These are phyloP conservation scores for Didymella segeticola DNA, from an alignment of 2,329 filamentous ascomycete genomes.

Conservation along the genomic window DNA sequence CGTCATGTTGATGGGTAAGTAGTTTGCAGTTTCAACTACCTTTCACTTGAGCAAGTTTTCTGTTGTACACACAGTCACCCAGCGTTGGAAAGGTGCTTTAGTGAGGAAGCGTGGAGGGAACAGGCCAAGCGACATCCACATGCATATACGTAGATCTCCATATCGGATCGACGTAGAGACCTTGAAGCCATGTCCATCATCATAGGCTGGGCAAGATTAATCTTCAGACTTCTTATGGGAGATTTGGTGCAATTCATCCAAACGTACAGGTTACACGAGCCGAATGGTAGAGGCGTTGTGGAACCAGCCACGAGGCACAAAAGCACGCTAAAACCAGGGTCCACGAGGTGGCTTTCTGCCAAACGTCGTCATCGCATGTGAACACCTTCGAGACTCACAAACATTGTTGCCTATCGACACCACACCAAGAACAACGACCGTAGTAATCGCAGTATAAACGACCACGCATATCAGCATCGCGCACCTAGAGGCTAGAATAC, in stretches of 20 bases:
- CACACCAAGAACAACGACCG: background rate
- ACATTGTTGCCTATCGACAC: slow-evolving; percentile 13
- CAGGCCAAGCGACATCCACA: too few species aligned
- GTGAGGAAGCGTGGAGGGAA: too few species aligned
- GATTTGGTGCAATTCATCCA: background rate
- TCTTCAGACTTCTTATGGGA: too few species aligned
- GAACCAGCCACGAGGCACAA: background rate
- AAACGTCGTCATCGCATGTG: slow-evolving; percentile 30
- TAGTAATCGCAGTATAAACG: background rate
- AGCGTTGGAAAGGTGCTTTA: too few species aligned
- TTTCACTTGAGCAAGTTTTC: background rate
- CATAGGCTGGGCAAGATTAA: too few species aligned
- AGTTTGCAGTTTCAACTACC: background rate
- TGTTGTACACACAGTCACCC: background rate
- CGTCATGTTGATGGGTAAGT: background rate
- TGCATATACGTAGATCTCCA: too few species aligned
- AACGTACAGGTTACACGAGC: background rate
- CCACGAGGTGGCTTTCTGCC: slow-evolving; percentile 9
- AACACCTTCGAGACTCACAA: slow-evolving; percentile 7
- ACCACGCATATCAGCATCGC: background rate
- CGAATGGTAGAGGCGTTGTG: background rate
- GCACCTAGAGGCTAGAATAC: background rate
- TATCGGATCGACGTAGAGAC: too few species aligned
- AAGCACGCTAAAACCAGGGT: slow-evolving; percentile 25
- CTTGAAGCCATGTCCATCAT: too few species aligned